These are phyloP conservation scores for Cyclotella kingstonii DNA, from an alignment of 108 stramenopile species.

Conservation along the genomic window DNA sequence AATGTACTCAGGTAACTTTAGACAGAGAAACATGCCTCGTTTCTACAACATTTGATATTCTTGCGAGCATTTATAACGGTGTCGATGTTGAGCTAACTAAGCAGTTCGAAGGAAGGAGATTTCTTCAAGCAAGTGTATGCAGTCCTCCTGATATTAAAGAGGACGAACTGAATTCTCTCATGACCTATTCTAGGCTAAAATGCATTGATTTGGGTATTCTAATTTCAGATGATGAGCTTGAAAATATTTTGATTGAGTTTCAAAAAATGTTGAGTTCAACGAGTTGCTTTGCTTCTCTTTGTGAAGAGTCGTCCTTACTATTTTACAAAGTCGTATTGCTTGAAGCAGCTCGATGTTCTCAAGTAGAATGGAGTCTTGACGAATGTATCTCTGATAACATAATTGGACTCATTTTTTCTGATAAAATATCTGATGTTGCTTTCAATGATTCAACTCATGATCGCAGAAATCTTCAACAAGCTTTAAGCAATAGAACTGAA, in stretches of 20 bases:
- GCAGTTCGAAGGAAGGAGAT: background rate
- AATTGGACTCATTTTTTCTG: background rate
- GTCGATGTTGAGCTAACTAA: too few relatives aligned
- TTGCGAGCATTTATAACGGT: slow-evolving; percentile 2
- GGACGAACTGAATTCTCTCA: slow-evolving; percentile 5
- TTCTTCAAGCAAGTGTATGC: slow-evolving; percentile 3
- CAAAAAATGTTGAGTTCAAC: background rate
- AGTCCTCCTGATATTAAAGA: slow-evolving; percentile 11
- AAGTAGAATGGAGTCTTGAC: slow-evolving; percentile 15
- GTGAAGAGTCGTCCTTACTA: background rate
- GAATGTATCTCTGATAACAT: slow-evolving; percentile 15
- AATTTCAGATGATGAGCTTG: slow-evolving; percentile 14
- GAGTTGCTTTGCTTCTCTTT: slow-evolving; percentile 4
- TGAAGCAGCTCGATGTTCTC: slow-evolving; percentile 14
- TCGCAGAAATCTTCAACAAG: too few relatives aligned
- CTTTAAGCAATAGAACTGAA: too few relatives aligned
- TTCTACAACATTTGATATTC: slow-evolving; percentile 8
- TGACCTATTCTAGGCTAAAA: slow-evolving; percentile 2
- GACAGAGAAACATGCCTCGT: slow-evolving; percentile 27
- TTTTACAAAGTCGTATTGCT: slow-evolving; percentile 10
- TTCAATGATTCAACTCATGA: too few relatives aligned
- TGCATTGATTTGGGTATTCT: slow-evolving; percentile 5
- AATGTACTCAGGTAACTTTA: slow-evolving; percentile 18
- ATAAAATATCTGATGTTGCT: background rate
- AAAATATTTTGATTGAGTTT: slow-evolving; percentile 3